Evolutionary conservation across 768 basidiomycete species (phyloP).

Genomic region (Astraeus odoratus): DNA sequence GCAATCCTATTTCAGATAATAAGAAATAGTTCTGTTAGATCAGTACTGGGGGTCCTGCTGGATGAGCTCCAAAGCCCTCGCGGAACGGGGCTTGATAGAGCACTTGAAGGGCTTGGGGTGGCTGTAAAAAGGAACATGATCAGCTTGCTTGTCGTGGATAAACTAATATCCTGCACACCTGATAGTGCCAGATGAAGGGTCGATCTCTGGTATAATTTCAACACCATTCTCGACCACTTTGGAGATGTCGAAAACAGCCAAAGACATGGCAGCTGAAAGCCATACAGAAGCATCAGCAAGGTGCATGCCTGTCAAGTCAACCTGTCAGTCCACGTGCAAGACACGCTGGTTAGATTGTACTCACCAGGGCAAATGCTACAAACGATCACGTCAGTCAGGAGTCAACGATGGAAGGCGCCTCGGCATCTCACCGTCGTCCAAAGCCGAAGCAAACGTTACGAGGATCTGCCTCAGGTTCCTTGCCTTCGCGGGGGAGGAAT

Average conservation of each 20-base stretch:
- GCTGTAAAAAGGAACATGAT: conserved; percentile 24
- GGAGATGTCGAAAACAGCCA: conserved; percentile 43
- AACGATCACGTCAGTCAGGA: conserved; percentile 1
- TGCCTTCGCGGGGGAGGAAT: conserved; percentile 35
- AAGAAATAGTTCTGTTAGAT: conserved; percentile 1
- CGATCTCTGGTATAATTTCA: conserved; percentile 46
- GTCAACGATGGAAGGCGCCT: conserved; percentile 1
- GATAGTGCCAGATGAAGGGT: conserved; percentile 57
- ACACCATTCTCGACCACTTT: conserved; percentile 40
- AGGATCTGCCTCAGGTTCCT: conserved; percentile 46
- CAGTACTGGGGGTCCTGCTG: conserved; percentile 34
- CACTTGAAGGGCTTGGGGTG: conserved; percentile 62
- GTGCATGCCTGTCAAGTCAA: conserved; percentile 33
- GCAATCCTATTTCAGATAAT: too few relatives aligned
- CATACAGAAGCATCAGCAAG: conserved; percentile 48
- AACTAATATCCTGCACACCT: conserved; percentile 38
- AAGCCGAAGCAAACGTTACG: conserved; percentile 63
- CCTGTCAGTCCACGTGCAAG: conserved; percentile 17
- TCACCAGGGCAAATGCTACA: conserved; percentile 25
- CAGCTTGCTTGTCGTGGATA: neutral
- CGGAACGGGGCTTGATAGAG: conserved; percentile 54
- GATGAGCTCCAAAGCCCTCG: conserved; percentile 47
- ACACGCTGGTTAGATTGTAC: neutral
- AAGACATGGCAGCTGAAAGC: conserved; percentile 35
- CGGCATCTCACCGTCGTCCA: conserved; percentile 44